Evolutionary conservation across 306 rosid genomes (phyloP).

Genomic region (Lathyrus oleraceus): DNA sequence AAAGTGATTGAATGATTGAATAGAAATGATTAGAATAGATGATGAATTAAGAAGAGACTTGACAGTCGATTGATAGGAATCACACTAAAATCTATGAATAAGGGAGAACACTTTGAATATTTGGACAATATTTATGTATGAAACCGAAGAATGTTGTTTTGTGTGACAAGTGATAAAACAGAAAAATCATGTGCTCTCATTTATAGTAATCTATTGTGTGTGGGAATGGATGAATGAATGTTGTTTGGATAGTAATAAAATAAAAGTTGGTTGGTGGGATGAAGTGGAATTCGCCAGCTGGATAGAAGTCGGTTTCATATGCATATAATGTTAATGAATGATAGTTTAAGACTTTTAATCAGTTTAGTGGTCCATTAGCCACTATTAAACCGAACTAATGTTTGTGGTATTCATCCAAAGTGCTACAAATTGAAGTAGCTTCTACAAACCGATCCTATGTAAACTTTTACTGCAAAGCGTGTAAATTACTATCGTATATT

Average conservation of each 20-base stretch:
- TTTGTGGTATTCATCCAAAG: slow-evolving; percentile 13
- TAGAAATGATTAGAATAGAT: too few species aligned
- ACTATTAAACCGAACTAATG: slow-evolving; percentile 27
- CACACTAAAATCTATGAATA: too few species aligned
- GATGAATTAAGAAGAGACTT: too few species aligned
- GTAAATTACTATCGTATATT: too few species aligned
- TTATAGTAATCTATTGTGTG: slow-evolving; percentile 23
- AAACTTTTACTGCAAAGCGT: too few species aligned
- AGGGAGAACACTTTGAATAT: too few species aligned
- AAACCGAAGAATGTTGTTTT: background rate
- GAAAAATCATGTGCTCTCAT: background rate
- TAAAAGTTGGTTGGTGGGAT: slow-evolving; percentile 35
- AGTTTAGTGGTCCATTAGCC: slow-evolving; percentile 37
- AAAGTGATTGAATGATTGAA: too few species aligned
- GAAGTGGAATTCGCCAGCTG: slow-evolving; percentile 38
- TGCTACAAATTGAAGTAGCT: slow-evolving; percentile 1
- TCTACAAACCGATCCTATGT: too few species aligned
- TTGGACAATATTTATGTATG: background rate
- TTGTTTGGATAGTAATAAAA: slow-evolving; percentile 23
- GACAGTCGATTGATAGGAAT: too few species aligned
- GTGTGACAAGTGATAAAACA: background rate
- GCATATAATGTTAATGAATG: slow-evolving; percentile 1
- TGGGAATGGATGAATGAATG: slow-evolving; percentile 34
- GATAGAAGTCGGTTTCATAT: slow-evolving; percentile 31
- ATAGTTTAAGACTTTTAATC: background rate